Evolutionary conservation across 768 basidiomycete species (phyloP), one percentile per base, ranked within the genome.

Genomic region (Lactifluus rugatus): DNA sequence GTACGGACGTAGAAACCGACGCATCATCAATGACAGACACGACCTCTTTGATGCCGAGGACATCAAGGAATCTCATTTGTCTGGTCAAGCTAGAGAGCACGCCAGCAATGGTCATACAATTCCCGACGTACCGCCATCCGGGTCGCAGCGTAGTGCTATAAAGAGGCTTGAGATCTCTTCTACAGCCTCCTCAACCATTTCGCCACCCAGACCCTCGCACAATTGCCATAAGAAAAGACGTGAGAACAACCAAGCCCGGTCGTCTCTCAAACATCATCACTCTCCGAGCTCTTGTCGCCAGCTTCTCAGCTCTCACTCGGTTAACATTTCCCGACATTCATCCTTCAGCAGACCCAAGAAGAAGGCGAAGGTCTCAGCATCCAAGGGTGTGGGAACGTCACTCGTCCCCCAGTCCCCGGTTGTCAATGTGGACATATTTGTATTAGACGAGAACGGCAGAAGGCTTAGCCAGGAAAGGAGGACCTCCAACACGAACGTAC

Each of bases 361-460:
- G 60, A 65, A 64, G 61, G 32, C 54, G 39, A 36, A 19, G 25
- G 19, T 34, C 19, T 42, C 57, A 17, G 34, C 21, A 14, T 47
- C 48, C 58, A 64, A 65, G 56, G 46, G 54, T 26, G 39, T 54
- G 31, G 34, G 67, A 37, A 58, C 63, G 45, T 66, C 72, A 69
- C 67, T 71, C 76, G 7, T 44, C 31, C 71, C 72, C 41, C 26
- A 39, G 26, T 73, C 77, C 1, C 78, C 81, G 1, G 68, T 79
- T 19, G 76, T 88, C 13, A 75, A 82, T 41, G 73, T 88, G 50
- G 84, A 89, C 47, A 89, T 90, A 51, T 72, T 83, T 37, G 73
- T 86, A 36, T 55, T 89, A 23, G 87, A 90, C 67, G 76, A 78
- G 31, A 66, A 73, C 31, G 88, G 88, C 13, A 74, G 69, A 50